Base-by-base conservation (phyloP, 371 early-diverging fungal species). In the Vavraia culicis region DNA sequence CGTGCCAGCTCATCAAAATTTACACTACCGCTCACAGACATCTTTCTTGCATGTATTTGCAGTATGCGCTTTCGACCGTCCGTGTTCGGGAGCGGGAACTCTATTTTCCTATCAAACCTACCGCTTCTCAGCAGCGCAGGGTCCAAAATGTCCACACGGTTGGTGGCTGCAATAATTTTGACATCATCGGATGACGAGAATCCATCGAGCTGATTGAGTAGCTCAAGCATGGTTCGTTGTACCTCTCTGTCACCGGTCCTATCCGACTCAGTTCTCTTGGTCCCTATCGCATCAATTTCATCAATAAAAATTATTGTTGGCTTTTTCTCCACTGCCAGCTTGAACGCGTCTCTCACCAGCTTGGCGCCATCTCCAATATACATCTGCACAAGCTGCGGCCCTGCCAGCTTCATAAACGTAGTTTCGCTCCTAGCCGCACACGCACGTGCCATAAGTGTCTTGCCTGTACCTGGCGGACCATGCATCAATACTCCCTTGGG, bases 221-320 rank as follows among this genome's bases (percentile, higher is more conserved):
- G 75, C 78, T 96, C 98, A 90, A 94, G 89, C 49, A 96, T 71
- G 15, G 95, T 96, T 55, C 98, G 78, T 69, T 94, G 94, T 55
- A 94, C 90, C 76, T 96, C 98, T 62, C 94, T 80, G 78, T 96
- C 98, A 10, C 91, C 86, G 32, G 89, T 89, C 11, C 89, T 91
- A 61, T 90, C 88, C 63, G 93, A 95, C 7, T 85, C 83, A 71
- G 90, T 91, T 49, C 98, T 77, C 52, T 90, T 80, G 2, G 93
- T 91, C 63, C 98, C 98, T 71, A 96, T 94, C 27, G 98, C 95
- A 74, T 96, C 98, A 63, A 96, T 91, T 71, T 96, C 98, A 70
- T 96, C 98, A 87, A 96, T 91, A 67, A 96, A 96, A 46, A 96
- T 94, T 62, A 96, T 89, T 70, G 93, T 91, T 14, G 98, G 98